These are phyloP conservation scores for Meredithiella fracta DNA, from an alignment of 2,329 filamentous ascomycete species.

Conservation along the genomic window DNA sequence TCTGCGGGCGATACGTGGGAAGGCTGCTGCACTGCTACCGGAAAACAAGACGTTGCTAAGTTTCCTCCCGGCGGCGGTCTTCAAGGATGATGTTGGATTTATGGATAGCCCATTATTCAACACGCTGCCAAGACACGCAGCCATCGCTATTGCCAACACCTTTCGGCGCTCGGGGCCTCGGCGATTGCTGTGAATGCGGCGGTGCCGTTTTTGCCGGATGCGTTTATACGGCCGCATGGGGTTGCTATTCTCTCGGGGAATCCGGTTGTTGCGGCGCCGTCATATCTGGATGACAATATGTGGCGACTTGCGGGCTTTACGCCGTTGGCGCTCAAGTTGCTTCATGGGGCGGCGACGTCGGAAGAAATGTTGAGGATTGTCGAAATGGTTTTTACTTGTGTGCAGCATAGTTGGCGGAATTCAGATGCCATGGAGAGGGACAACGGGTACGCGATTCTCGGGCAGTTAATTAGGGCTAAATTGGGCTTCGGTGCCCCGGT, in stretches of 20 bases:
- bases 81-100: constrained; percentile 66
- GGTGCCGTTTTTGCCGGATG: constrained; percentile 73
- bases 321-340: constrained; percentile 64
- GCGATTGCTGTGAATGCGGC: constrained; percentile 78
- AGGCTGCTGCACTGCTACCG: constrained; percentile 64
- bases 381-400: constrained; percentile 69
- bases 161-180: constrained; percentile 54
- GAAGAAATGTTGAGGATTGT: constrained; percentile 61
- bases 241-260: constrained; percentile 69
- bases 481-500: constrained; percentile 31
- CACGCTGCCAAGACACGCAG: constrained; percentile 56
- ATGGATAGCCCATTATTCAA: constrained; percentile 62
- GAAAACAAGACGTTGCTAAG: constrained; percentile 72
- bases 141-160: constrained; percentile 49
- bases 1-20: constrained; percentile 68
- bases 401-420: constrained; percentile 87
- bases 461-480: constrained; percentile 69
- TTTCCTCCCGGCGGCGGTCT: constrained; percentile 61
- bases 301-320: constrained; percentile 91
- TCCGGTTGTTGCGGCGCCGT: constrained; percentile 65
- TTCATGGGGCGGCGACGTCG: constrained; percentile 57
- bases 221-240: constrained; percentile 64
- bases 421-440: constrained; percentile 97
- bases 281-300: constrained; percentile 74
- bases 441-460: constrained; percentile 80